Evolutionary conservation across 148 eudicot species (phyloP), one percentile per base, ranked within the genome.

Genomic region (Talinum fruticosum): DNA sequence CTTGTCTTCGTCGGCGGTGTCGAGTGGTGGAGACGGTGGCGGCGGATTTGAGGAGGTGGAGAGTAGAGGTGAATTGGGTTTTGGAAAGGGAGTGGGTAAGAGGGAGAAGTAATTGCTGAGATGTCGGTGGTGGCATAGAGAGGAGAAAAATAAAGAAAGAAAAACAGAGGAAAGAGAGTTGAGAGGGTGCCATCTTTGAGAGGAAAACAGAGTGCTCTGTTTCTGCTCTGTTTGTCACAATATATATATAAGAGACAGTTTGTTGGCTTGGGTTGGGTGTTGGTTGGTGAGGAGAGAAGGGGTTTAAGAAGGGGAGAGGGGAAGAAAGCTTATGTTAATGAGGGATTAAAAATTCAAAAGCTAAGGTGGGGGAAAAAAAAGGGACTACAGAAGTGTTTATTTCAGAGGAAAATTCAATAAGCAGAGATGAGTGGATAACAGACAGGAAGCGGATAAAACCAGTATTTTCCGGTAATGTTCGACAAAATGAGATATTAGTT

Each of bases 41-140:
- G 83, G 93, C 86, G 83, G 97, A 81, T 64, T 92, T 94, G 65
- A 94, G 88, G 79, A 94, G 95, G 88, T 90, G 90, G 84, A 79
- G 93, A 47, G 85, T 61, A 49, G 82, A 44, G 76, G 78, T 74
- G 91, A 75, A 83, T 8, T 83, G 80, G 38, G 92, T 5, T 33
- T 67, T 61, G 62, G 96, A 88, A 74, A 91, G 93, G 2, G 94
- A 85, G 84, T 92, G 90, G 35, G 85, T 84, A 10, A 95, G 65
- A 0, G 94, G 89, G 1, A 92, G 82, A 4, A 83, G 26, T 0
- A 92, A 76, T 16, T 78, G 72, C 51, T 85, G 62, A 0, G 82
- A 26, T 30, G 78, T 23, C 0, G 78, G 74, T 24, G 72, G 68
- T 16, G 76, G 57, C 21, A 51, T 79, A 45, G 73, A 80, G 71